These are phyloP conservation scores for Eutypa lata DNA, from an alignment of 2,329 filamentous ascomycete species.

Conservation along the genomic window DNA sequence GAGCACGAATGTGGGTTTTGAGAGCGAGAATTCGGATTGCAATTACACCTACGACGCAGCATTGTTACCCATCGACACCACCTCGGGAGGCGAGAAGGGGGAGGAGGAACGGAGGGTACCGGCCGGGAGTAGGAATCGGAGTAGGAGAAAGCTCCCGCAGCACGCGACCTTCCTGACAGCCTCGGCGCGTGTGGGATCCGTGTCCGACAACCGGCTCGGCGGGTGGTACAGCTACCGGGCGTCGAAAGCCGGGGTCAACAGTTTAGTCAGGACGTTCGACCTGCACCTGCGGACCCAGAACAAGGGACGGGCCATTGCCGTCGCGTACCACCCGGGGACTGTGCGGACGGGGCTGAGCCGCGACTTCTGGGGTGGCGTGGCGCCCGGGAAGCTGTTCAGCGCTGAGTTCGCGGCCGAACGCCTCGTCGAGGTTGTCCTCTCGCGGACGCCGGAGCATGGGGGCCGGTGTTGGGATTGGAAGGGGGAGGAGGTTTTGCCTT, in stretches of 20 bases:
- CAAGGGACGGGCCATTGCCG: constrained; percentile 53
- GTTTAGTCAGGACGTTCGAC: constrained; percentile 69
- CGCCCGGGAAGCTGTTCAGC: constrained; percentile 60
- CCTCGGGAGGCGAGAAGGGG: neutral
- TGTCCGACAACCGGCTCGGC: constrained; percentile 67
- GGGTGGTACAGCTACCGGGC: constrained; percentile 83
- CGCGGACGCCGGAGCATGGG: constrained; percentile 49
- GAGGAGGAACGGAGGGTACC: too few species aligned
- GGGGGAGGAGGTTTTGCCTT: constrained; percentile 60
- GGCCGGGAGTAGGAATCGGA: too few species aligned
- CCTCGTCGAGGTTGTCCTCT: constrained; percentile 57
- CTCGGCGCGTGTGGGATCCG: constrained; percentile 74
- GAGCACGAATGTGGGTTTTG: constrained; percentile 33
- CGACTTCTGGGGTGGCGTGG: constrained; percentile 67
- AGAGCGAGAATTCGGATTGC: too few species aligned
- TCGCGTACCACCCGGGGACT: constrained; percentile 77
- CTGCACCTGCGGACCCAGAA: constrained; percentile 56
- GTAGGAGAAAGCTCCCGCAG: constrained; percentile 34
- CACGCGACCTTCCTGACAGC: constrained; percentile 69
- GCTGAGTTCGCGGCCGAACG: constrained; percentile 63
- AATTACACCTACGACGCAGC: too few species aligned
- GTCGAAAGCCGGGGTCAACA: constrained; percentile 72
- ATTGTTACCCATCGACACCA: neutral
- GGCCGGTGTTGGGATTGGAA: constrained; percentile 70
- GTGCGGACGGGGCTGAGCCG: constrained; percentile 71